Conservation (phyloP, 1,139 yeast genomes). For the Taiozyma sp. region DNA sequence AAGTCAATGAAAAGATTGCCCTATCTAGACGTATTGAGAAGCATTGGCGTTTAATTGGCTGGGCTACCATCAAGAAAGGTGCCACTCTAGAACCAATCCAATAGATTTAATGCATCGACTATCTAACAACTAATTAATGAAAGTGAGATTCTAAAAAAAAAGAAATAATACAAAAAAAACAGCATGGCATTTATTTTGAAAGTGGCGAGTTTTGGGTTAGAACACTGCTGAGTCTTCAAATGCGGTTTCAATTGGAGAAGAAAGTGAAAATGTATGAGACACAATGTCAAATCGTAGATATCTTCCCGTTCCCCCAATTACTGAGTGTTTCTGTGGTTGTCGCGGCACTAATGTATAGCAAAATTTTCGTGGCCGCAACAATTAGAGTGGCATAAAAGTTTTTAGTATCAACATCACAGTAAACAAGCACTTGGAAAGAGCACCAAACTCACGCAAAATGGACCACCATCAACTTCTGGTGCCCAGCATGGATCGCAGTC, state of each 20-base stretch:
- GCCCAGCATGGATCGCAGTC: background rate
- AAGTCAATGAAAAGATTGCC: constrained; percentile 96
- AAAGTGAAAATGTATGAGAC: background rate
- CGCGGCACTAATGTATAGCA: background rate
- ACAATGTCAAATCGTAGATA: background rate
- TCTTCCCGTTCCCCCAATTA: too few species aligned
- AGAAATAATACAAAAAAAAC: background rate
- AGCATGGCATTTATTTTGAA: background rate
- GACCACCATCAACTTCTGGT: background rate
- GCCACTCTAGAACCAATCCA: constrained; percentile 66
- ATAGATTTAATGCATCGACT: background rate
- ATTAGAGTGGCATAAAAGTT: background rate
- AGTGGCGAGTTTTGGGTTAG: background rate
- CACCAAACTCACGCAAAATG: background rate
- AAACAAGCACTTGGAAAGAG: background rate
- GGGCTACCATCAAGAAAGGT: constrained; percentile 99
- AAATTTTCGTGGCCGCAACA: background rate
- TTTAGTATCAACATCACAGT: background rate
- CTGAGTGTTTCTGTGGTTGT: too few species aligned
- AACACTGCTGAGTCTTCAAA: background rate
- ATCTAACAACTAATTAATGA: background rate
- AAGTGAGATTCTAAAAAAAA: background rate
- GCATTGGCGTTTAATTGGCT: constrained; percentile 99
- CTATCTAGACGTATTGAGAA: constrained; percentile 98
- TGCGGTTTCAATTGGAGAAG: background rate